phyloP scores from a whole-genome alignment of 192 early-diverging fungal genomes.

The Umbelopsis sp. region DNA sequence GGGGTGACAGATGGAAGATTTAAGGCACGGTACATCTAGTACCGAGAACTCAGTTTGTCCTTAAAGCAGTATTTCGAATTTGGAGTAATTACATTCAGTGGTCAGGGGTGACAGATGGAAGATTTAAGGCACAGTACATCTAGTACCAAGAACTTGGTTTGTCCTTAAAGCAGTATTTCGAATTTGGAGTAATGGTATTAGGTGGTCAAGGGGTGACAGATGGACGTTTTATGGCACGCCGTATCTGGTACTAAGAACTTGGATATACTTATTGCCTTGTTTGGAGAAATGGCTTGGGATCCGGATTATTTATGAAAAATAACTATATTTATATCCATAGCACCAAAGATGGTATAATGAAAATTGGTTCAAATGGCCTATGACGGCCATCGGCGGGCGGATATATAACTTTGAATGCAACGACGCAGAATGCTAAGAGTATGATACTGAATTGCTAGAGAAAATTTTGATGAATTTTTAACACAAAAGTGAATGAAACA shows the following conservation, averaged over 20 bases:
- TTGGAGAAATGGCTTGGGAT: slow-evolving; percentile 25
- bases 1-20: no score
- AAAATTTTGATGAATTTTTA: neutral
- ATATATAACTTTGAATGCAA: slow-evolving; percentile 32
- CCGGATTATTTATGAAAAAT: slow-evolving; percentile 36
- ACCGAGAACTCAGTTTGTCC: no score
- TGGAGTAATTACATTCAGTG: no score
- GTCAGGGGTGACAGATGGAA: no score
- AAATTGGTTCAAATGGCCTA: slow-evolving; percentile 32
- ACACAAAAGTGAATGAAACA: neutral
- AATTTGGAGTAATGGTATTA: no score
- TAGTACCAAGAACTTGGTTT: no score
- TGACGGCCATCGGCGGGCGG: slow-evolving; percentile 30
- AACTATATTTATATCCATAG: slow-evolving; percentile 26
- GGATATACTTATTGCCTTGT: slow-evolving; percentile 28
- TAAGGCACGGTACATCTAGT: no score
- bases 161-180: no score
- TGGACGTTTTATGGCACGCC: no score
- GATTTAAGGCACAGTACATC: no score
- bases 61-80: no score
- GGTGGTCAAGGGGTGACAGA: no score
- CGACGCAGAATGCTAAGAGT: slow-evolving; percentile 24
- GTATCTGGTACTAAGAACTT: slow-evolving; percentile 25
- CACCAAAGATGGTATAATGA: slow-evolving; percentile 30
- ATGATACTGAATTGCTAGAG: neutral